phyloP scores from a whole-genome alignment of 2,329 filamentous ascomycete species.

The Onygenales sp. region DNA sequence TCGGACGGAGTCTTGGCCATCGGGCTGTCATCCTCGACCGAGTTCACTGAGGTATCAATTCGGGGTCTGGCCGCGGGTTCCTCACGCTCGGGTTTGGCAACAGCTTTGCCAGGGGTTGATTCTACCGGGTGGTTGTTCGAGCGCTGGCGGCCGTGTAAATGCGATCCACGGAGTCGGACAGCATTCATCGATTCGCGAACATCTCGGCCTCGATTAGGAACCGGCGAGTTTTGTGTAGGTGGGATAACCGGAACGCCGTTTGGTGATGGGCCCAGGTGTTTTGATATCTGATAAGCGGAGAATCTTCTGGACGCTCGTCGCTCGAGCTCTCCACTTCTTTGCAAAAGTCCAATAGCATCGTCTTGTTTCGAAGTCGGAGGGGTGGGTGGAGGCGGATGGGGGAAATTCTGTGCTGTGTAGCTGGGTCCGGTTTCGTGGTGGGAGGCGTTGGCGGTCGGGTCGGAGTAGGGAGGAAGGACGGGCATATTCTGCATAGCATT shows the following conservation, averaged over 20 bases:
- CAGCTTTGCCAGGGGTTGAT: slow-evolving; percentile 49
- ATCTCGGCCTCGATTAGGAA: slow-evolving; percentile 74
- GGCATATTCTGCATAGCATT: slow-evolving; percentile 67
- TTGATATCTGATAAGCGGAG: slow-evolving; percentile 93
- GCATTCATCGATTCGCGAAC: slow-evolving; percentile 69
- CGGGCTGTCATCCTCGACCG: slow-evolving; percentile 32
- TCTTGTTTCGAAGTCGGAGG: slow-evolving; percentile 76
- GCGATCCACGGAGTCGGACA: slow-evolving; percentile 33
- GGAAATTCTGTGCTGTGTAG: slow-evolving; percentile 14
- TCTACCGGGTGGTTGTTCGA: slow-evolving; percentile 46
- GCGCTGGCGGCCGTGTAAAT: slow-evolving; percentile 39
- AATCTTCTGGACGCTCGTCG: slow-evolving; percentile 86
- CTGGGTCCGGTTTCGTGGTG: slow-evolving; percentile 15
- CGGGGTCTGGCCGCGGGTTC: slow-evolving; percentile 27
- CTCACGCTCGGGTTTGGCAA: slow-evolving; percentile 16
- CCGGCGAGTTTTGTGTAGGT: slow-evolving; percentile 63
- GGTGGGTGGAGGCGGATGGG: slow-evolving; percentile 61
- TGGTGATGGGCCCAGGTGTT: slow-evolving; percentile 72
- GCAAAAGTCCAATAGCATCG: slow-evolving; percentile 81
- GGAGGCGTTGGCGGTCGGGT: slow-evolving; percentile 20
- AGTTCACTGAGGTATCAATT: slow-evolving; percentile 18
- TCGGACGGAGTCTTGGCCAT: slow-evolving; percentile 56
- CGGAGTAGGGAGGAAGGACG: slow-evolving; percentile 58
- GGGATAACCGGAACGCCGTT: slow-evolving; percentile 82
- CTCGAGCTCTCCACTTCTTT: slow-evolving; percentile 86